Evolutionary conservation across 305 asterid species (phyloP).

Genomic region (Fraxinus angustifolia): DNA sequence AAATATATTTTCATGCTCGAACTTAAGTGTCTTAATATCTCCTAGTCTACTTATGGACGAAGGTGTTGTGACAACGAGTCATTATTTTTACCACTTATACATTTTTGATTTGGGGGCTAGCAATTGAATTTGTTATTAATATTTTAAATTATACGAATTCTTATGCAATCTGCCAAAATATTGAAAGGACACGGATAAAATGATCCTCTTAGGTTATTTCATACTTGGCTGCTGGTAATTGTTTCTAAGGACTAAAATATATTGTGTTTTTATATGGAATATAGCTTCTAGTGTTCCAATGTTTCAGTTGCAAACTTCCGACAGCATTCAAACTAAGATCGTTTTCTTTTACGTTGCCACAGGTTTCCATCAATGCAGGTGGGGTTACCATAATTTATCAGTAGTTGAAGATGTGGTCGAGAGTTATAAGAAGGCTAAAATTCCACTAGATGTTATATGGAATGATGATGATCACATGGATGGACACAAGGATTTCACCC

Average conservation of each 20-base stretch:
- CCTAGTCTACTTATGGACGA: neutral
- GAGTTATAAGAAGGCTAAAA: neutral
- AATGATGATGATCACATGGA: conserved; percentile 10
- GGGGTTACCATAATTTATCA: conserved; percentile 5
- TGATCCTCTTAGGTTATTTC: neutral
- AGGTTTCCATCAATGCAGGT: conserved; percentile 8
- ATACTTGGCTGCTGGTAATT: neutral
- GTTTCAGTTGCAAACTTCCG: neutral
- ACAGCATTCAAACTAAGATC: neutral
- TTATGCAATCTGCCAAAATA: neutral
- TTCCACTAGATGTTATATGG: conserved; percentile 4
- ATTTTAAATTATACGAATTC: neutral
- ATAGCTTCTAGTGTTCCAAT: neutral
- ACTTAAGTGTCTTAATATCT: neutral
- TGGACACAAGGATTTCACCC: conserved; percentile 4
- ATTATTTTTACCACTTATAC: neutral
- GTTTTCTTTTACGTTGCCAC: neutral
- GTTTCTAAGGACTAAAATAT: neutral
- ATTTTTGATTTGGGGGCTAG: neutral
- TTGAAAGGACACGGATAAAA: neutral
- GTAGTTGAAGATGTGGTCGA: conserved; percentile 2
- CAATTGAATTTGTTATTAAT: neutral
- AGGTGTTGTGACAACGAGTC: neutral
- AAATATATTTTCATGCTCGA: neutral
- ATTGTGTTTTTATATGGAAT: neutral